Conservation (phyloP, 495 filamentous ascomycete genomes). For the Trichoderma erinaceum region DNA sequence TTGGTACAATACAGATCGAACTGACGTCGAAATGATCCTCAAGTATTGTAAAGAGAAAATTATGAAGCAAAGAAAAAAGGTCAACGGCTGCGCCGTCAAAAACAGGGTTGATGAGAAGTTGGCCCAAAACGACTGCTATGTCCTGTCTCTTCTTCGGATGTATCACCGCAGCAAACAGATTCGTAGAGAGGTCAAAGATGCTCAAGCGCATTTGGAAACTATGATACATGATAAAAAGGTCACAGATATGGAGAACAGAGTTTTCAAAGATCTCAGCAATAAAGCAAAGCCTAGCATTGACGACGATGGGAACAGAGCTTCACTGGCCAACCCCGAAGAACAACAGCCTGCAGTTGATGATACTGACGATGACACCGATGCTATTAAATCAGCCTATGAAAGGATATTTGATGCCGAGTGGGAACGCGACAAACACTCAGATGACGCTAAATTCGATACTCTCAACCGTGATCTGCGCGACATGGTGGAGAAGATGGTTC, state of each 20-base stretch:
- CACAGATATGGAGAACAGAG: not conserved
- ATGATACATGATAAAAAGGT: not conserved
- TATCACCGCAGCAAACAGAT: not conserved
- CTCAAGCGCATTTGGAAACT: not conserved
- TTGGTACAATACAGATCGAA: constrained; percentile 5
- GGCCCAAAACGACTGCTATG: not conserved
- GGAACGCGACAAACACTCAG: constrained; percentile 16
- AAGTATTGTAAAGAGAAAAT: constrained; percentile 6
- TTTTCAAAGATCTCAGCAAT: not conserved
- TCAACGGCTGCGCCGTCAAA: constrained; percentile 4
- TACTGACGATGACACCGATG: not conserved
- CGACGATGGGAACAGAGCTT: not conserved
- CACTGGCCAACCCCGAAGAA: not conserved
- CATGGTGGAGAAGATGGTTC: constrained; percentile 33
- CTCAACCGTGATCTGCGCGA: constrained; percentile 29
- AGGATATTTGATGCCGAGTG: constrained; percentile 14
- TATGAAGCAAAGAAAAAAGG: not conserved
- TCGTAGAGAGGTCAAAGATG: not conserved
- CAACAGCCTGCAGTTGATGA: not conserved
- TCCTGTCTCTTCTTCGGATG: not conserved
- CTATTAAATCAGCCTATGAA: constrained; percentile 16
- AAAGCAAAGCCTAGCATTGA: constrained; percentile 13
- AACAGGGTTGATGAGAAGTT: not conserved
- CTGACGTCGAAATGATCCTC: not conserved
- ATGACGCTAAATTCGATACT: not conserved